Evolutionary conservation across 371 early-diverging fungal genomes (phyloP).

Genomic region (Haplosporangium sp.): DNA sequence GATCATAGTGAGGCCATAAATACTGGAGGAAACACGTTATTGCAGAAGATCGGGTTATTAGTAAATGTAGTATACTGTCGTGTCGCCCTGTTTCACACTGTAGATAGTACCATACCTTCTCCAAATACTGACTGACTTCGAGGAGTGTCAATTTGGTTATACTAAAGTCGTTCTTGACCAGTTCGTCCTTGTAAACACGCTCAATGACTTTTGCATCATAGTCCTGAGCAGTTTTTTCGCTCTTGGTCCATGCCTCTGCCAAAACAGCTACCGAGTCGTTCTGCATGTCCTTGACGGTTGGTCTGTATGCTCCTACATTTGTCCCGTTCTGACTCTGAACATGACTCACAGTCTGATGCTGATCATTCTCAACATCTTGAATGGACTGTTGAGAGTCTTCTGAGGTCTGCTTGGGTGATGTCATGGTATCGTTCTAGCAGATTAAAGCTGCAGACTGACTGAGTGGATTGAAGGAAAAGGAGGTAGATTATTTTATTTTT

Average conservation of each 20-base stretch:
- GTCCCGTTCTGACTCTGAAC: conserved; percentile 7
- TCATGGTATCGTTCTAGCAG: neutral
- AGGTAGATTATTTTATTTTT: too few relatives aligned
- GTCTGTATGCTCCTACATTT: conserved; percentile 47
- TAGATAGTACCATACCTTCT: conserved; percentile 65
- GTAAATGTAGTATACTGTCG: too few relatives aligned
- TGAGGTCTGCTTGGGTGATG: neutral
- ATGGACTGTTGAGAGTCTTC: neutral
- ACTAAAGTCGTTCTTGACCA: conserved; percentile 64
- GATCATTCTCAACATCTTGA: conserved; percentile 3
- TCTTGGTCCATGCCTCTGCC: conserved; percentile 56
- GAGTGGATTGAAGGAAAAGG: neutral
- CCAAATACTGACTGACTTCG: conserved; percentile 85
- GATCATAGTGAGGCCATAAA: conserved; percentile 81
- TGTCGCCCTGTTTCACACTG: too few relatives aligned
- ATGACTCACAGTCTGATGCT: conserved; percentile 10
- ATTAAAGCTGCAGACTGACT: neutral
- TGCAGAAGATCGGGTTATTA: too few relatives aligned
- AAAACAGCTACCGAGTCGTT: conserved; percentile 67
- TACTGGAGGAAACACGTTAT: conserved; percentile 57
- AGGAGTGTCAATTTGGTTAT: conserved; percentile 70
- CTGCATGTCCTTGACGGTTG: conserved; percentile 67
- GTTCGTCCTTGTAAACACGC: conserved; percentile 67
- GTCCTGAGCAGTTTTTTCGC: conserved; percentile 28
- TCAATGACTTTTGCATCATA: conserved; percentile 72